Evolutionary conservation across 495 filamentous ascomycete genomes (phyloP).

Genomic region (Elasticomyces elasticus): DNA sequence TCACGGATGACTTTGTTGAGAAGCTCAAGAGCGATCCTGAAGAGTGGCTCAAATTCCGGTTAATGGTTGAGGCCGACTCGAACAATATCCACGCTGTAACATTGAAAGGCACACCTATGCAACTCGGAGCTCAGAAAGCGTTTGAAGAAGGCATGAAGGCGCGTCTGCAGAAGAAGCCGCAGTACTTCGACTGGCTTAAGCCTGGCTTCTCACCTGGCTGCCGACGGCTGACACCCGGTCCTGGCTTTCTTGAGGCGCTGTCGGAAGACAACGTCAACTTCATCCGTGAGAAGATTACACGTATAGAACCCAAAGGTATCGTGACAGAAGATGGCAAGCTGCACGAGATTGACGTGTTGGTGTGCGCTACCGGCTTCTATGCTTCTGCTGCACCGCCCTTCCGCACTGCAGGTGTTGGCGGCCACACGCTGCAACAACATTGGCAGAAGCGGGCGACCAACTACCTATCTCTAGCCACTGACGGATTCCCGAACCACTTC

Average conservation of each 20-base stretch:
- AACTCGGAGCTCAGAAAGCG: constrained; percentile 21
- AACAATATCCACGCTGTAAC: constrained; percentile 30
- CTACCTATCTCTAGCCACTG: constrained; percentile 28
- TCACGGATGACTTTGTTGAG: constrained; percentile 14
- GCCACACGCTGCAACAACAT: constrained; percentile 20
- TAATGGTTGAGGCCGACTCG: constrained; percentile 28
- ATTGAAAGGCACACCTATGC: constrained; percentile 24
- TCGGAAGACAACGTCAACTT: constrained; percentile 29
- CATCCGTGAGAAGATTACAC: constrained; percentile 21
- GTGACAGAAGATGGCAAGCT: constrained; percentile 26
- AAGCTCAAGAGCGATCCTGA: constrained; percentile 18
- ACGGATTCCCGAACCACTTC: constrained; percentile 30
- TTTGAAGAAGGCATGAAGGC: constrained; percentile 29
- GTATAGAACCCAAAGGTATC: constrained; percentile 22
- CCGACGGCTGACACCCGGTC: constrained; percentile 30
- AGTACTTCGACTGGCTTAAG: constrained; percentile 27
- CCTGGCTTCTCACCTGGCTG: constrained; percentile 30
- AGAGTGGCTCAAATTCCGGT: constrained; percentile 27
- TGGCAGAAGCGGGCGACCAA: constrained; percentile 24
- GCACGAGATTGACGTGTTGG: constrained; percentile 28
- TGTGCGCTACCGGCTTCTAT: constrained; percentile 33
- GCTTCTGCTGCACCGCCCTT: constrained; percentile 29
- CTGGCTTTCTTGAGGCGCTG: constrained; percentile 31
- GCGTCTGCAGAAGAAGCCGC: constrained; percentile 22
- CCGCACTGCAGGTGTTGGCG: constrained; percentile 21